These are phyloP conservation scores for Xerocomus minutiporus DNA, from an alignment of 1,284 basidiomycete species.

Conservation along the genomic window DNA sequence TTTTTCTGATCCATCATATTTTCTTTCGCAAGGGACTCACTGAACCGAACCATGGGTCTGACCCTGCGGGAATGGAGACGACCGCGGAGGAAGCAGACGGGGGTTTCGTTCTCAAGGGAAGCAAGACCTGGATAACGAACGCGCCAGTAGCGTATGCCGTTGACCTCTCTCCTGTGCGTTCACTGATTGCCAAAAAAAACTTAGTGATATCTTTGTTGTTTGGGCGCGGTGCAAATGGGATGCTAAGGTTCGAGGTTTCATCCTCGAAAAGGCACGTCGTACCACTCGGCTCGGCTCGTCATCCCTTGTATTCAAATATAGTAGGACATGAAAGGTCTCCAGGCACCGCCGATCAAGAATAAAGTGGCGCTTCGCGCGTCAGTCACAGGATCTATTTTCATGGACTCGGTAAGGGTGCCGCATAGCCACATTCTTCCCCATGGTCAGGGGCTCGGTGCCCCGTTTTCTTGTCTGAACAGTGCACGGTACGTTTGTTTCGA, in stretches of 20 bases:
- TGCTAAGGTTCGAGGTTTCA: conserved; percentile 85
- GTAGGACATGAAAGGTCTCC: conserved; percentile 79
- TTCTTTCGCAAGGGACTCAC: conserved; percentile 70
- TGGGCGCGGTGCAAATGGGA: conserved; percentile 98
- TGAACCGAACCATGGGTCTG: conserved; percentile 95
- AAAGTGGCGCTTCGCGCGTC: conserved; percentile 89
- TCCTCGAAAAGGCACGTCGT: conserved; percentile 75
- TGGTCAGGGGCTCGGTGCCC: conserved; percentile 71
- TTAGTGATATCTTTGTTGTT: conserved; percentile 79
- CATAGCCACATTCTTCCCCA: conserved; percentile 74
- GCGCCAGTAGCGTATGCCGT: conserved; percentile 74
- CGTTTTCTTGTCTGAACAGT: conserved; percentile 90
- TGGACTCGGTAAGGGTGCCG: conserved; percentile 76
- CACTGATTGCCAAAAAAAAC: conserved; percentile 7
- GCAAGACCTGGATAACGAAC: conserved; percentile 97
- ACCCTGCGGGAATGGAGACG: conserved; percentile 93
- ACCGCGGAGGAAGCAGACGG: conserved; percentile 81
- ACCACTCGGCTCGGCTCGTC: not conserved
- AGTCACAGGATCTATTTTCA: conserved; percentile 89
- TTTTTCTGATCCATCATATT: conserved; percentile 2
- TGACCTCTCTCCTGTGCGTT: not conserved
- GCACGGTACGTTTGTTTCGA: conserved; percentile 52
- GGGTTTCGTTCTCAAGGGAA: conserved; percentile 83
- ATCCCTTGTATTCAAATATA: not conserved
- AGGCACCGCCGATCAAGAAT: conserved; percentile 87